Evolutionary conservation across 1,139 yeast species (phyloP), one percentile per base, ranked within the genome.

Genomic region (Candida sanyaensis): DNA sequence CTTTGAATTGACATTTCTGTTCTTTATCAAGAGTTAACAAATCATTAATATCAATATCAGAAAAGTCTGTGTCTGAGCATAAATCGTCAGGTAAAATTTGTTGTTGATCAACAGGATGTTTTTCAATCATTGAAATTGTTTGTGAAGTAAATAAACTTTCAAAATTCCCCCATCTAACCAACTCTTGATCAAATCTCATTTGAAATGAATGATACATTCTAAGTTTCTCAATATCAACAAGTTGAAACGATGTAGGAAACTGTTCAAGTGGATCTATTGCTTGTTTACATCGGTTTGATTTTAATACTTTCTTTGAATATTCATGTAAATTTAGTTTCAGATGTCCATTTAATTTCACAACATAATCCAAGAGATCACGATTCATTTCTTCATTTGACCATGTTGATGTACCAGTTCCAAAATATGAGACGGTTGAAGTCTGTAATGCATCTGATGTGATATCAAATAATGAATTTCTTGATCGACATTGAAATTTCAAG

Each of bases 401-500:
- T 4, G 50, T 48, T 1, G 75, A 59, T 3, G 53, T 26, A 13
- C 61, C 57, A 29, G 52, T 46, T 26, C 62, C 54, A 43, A 53
- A 51, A 44, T 51, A 47, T 13, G 54, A 48, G 11, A 54, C 46
- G 2, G 34, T 44, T 13, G 49, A 52, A 8, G 57, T 47, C 5
- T 50, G 59, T 30, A 65, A 49, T 10, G 59, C 69, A 53, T 56
- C 55, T 7, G 39, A 46, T 10, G 49, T 64, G 50, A 1, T 39
- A 36, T 50, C 46, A 47, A 46, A 52, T 21, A 37, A 33, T 8
- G 51, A 46, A 59, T 56, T 40, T 13, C 48, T 73, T 55, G 21
- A 77, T 75, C 47, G 76, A 45, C 93, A 71, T 53, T 90, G 84
- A 50, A 63, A 75, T 33, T 66, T 68, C 30, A 88, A 80, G 57